phyloP scores from a whole-genome alignment of 352 stramenopile genomes.

The Pythium aristosporum region DNA sequence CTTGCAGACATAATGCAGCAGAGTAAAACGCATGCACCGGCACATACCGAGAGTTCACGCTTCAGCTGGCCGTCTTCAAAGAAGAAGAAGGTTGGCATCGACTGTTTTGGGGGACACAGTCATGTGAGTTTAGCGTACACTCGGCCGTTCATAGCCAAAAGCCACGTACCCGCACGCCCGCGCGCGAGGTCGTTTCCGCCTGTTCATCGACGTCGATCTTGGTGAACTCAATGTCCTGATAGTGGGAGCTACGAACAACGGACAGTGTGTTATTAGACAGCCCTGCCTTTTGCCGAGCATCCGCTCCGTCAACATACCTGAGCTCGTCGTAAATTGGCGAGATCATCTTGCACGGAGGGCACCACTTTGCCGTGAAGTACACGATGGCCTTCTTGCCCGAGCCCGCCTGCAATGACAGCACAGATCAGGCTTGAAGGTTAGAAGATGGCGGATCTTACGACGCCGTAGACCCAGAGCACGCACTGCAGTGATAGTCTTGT shows the following conservation, averaged over 20 bases:
- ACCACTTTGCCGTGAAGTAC: slow-evolving; percentile 91
- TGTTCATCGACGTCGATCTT: slow-evolving; percentile 87
- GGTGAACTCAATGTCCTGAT: slow-evolving; percentile 73
- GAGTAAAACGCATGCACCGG: background rate
- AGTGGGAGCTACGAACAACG: slow-evolving; percentile 40
- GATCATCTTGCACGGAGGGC: slow-evolving; percentile 91
- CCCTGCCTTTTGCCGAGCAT: background rate
- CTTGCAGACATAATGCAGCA: background rate
- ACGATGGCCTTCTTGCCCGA: slow-evolving; percentile 74
- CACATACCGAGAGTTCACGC: slow-evolving; percentile 68
- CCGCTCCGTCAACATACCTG: slow-evolving; percentile 38
- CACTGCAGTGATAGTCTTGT: slow-evolving; percentile 68
- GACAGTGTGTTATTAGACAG: background rate
- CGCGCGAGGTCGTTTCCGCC: slow-evolving; percentile 74
- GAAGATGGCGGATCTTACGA: background rate
- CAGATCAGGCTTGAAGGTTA: slow-evolving; percentile 4
- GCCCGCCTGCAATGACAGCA: slow-evolving; percentile 37
- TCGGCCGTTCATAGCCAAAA: background rate
- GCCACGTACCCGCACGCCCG: slow-evolving; percentile 69
- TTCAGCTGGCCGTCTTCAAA: slow-evolving; percentile 80
- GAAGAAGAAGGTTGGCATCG: slow-evolving; percentile 88
- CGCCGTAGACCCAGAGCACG: background rate
- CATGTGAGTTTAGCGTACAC: background rate
- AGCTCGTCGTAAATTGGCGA: slow-evolving; percentile 85
- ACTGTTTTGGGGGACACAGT: slow-evolving; percentile 33